Evolutionary conservation across 768 basidiomycete species (phyloP).

Genomic region (Tricholoma hemisulphureum): DNA sequence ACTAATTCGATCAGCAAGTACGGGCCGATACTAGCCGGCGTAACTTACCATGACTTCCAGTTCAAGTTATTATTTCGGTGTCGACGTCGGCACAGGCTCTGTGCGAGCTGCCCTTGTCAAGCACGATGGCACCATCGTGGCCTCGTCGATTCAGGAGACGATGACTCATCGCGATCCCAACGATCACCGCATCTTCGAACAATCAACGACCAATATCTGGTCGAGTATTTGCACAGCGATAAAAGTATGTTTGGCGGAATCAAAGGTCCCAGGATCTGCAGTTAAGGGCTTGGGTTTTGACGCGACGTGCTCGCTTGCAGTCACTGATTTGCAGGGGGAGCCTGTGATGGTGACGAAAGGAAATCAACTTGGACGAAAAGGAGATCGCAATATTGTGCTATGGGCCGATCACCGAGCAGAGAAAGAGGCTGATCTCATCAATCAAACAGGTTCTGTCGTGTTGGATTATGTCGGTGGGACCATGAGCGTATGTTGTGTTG

Average conservation of each 20-base stretch:
- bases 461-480: slow-evolving; percentile 94
- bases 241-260: slow-evolving; percentile 57
- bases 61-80: slow-evolving; percentile 64
- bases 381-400: slow-evolving; percentile 84
- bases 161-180: slow-evolving; percentile 78
- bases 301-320: slow-evolving; percentile 95
- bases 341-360: slow-evolving; percentile 77
- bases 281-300: slow-evolving; percentile 93
- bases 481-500: slow-evolving; percentile 89
- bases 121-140: slow-evolving; percentile 63
- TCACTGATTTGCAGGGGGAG: slow-evolving; percentile 68
- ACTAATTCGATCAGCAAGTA: no score
- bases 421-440: slow-evolving; percentile 88
- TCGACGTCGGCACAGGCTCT: slow-evolving; percentile 93
- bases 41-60: slow-evolving; percentile 31
- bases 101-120: slow-evolving; percentile 83
- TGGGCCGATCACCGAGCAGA: slow-evolving; percentile 98
- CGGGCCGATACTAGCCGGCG: no score
- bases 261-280: slow-evolving; percentile 50
- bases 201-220: slow-evolving; percentile 92
- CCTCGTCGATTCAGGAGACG: slow-evolving; percentile 80
- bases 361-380: slow-evolving; percentile 55
- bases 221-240: slow-evolving; percentile 59
- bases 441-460: slow-evolving; percentile 77
- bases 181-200: slow-evolving; percentile 95